These are phyloP conservation scores for Boletus sp. DNA, from an alignment of 768 basidiomycete species.

Conservation along the genomic window DNA sequence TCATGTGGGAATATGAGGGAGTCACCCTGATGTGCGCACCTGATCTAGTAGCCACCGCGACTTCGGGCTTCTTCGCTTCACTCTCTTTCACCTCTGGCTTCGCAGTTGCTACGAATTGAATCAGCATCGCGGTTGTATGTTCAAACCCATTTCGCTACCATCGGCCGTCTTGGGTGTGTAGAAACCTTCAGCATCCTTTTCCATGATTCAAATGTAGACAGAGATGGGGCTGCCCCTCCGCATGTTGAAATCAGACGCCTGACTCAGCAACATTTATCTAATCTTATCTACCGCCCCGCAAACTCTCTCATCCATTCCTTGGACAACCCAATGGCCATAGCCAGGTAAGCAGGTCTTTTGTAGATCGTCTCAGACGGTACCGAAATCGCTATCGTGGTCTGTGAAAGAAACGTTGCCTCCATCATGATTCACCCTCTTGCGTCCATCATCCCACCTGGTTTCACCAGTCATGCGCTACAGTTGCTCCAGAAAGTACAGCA, in stretches of 20 bases:
- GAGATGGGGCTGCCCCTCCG: constrained; percentile 1
- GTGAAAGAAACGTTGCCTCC: not conserved
- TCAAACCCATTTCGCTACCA: constrained; percentile 32
- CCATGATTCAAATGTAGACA: constrained; percentile 37
- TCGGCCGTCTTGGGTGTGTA: constrained; percentile 49
- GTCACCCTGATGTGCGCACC: constrained; percentile 14
- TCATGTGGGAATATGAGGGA: not conserved
- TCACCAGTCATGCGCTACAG: constrained; percentile 20
- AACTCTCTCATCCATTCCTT: not conserved
- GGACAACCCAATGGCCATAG: not conserved
- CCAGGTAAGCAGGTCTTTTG: not conserved
- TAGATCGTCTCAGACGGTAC: not conserved
- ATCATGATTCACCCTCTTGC: constrained; percentile 7
- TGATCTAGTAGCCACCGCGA: constrained; percentile 15
- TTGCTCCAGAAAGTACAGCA: constrained; percentile 38
- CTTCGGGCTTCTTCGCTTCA: constrained; percentile 25
- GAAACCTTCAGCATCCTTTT: constrained; percentile 81
- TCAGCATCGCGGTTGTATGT: constrained; percentile 5
- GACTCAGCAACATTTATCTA: constrained; percentile 26
- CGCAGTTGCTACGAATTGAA: constrained; percentile 2
- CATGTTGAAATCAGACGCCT: constrained; percentile 1
- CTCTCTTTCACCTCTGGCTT: constrained; percentile 29
- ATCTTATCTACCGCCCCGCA: constrained; percentile 10
- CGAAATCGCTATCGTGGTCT: not conserved
- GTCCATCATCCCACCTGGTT: constrained; percentile 11